Percentiles rank a stretch among this genome's conserved stretches.
phyloP scores from a whole-genome alignment of 495 filamentous ascomycete genomes.

The Letharia lupina region DNA sequence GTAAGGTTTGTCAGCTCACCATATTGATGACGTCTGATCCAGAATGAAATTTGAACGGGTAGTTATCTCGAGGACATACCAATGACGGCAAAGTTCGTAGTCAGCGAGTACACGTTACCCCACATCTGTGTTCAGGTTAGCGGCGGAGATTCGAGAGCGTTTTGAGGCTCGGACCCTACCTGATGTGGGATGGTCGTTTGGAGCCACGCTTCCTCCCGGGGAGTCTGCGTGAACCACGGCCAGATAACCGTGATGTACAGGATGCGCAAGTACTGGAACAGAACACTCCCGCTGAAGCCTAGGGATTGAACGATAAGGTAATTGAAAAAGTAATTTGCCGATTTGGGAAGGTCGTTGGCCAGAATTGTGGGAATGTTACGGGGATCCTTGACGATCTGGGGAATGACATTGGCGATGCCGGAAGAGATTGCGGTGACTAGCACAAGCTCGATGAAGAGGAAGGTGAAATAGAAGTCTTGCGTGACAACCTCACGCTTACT shows the following conservation, averaged over 20 bases:
- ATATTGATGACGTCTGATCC: neutral
- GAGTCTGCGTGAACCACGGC: conserved; percentile 78
- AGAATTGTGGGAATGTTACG: conserved; percentile 53
- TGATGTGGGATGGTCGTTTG: conserved; percentile 28
- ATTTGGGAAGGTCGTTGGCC: conserved; percentile 73
- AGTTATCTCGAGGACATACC: conserved; percentile 37
- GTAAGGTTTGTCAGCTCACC: conserved; percentile 8
- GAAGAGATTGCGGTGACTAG: conserved; percentile 81
- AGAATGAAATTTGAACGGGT: neutral
- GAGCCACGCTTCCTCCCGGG: conserved; percentile 26
- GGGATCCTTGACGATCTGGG: conserved; percentile 25
- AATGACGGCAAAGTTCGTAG: conserved; percentile 91
- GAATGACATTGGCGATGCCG: conserved; percentile 61
- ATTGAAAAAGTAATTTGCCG: conserved; percentile 94
- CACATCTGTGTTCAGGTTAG: conserved; percentile 59
- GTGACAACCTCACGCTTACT: conserved; percentile 70
- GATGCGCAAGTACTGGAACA: conserved; percentile 73
- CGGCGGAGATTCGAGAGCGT: neutral
- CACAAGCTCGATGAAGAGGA: conserved; percentile 93
- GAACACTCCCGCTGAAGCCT: conserved; percentile 77
- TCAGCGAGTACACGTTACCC: conserved; percentile 90
- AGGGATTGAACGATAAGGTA: conserved; percentile 95
- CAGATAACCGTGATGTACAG: conserved; percentile 80
- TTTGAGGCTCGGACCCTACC: conserved; percentile 5
- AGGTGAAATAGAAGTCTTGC: conserved; percentile 91